phyloP scores from a whole-genome alignment of 2,329 filamentous ascomycete species.

The Cladosporium oxysporum region DNA sequence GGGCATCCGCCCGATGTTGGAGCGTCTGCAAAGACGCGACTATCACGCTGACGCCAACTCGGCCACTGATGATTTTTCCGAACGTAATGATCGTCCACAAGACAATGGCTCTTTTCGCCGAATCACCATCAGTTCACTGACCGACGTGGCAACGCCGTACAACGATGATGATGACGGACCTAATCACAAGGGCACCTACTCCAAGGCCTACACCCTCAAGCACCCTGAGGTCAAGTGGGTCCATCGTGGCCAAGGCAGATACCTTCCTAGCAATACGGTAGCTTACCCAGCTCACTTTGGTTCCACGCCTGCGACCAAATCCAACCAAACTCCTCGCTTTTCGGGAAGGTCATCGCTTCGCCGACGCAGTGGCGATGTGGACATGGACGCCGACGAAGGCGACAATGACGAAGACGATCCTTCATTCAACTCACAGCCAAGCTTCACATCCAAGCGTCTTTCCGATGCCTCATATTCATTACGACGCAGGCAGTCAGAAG shows the following conservation, averaged over 20 bases:
- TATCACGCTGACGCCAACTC: neutral
- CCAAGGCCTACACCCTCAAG: slow-evolving; percentile 32
- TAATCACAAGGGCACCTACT: slow-evolving; percentile 36
- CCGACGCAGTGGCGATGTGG: slow-evolving; percentile 16
- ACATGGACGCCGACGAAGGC: neutral
- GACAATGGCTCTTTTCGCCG: slow-evolving; percentile 2
- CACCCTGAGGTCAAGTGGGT: slow-evolving; percentile 37
- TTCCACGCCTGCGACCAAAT: slow-evolving; percentile 5
- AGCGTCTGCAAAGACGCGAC: slow-evolving; percentile 2
- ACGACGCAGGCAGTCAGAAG: slow-evolving; percentile 15
- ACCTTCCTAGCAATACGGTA: slow-evolving; percentile 26
- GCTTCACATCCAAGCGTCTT: slow-evolving; percentile 3
- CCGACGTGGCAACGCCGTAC: slow-evolving; percentile 3
- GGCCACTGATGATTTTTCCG: neutral
- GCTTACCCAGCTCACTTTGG: neutral
- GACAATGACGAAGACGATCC: slow-evolving; percentile 13
- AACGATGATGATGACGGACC: slow-evolving; percentile 28
- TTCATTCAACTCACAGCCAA: slow-evolving; percentile 1
- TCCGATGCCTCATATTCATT: slow-evolving; percentile 19
- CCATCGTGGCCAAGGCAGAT: slow-evolving; percentile 39
- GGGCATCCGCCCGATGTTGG: slow-evolving; percentile 6
- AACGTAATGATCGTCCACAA: neutral
- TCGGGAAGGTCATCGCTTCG: slow-evolving; percentile 17
- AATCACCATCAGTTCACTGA: slow-evolving; percentile 8
- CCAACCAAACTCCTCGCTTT: neutral